These are phyloP conservation scores for Cyclotella kingstonii DNA, from an alignment of 108 stramenopile genomes.

Conservation along the genomic window DNA sequence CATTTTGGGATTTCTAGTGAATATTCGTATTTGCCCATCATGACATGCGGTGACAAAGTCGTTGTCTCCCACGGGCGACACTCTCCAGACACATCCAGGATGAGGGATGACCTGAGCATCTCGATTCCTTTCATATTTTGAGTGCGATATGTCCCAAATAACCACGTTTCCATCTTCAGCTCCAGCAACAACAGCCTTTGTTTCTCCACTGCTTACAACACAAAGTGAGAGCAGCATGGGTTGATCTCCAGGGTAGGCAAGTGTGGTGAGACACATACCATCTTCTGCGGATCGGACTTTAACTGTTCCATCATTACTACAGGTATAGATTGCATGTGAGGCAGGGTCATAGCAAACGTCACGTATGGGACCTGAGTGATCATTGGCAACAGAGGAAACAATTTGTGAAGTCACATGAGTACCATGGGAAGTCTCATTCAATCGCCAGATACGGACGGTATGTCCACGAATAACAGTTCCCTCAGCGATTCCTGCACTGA, in stretches of 20 bases:
- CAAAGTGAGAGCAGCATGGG: slow-evolving; percentile 74
- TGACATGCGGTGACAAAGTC: slow-evolving; percentile 91
- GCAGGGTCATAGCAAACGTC: slow-evolving; percentile 57
- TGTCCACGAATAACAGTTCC: slow-evolving; percentile 63
- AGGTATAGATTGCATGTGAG: slow-evolving; percentile 69
- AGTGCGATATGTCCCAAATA: slow-evolving; percentile 47
- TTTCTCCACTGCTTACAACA: slow-evolving; percentile 14
- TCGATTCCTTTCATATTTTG: neutral
- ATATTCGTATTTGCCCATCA: slow-evolving; percentile 79
- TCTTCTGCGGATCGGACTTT: slow-evolving; percentile 78
- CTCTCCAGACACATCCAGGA: slow-evolving; percentile 79
- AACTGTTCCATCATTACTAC: slow-evolving; percentile 92
- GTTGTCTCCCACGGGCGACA: slow-evolving; percentile 27
- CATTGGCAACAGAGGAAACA: slow-evolving; percentile 51
- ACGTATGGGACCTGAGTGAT: slow-evolving; percentile 84
- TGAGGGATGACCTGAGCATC: slow-evolving; percentile 64
- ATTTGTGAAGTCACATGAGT: slow-evolving; percentile 44
- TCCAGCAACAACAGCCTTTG: slow-evolving; percentile 44
- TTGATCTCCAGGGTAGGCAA: slow-evolving; percentile 59
- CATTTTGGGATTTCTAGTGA: slow-evolving; percentile 60
- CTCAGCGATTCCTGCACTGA: slow-evolving; percentile 75
- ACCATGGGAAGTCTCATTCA: neutral
- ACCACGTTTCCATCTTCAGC: slow-evolving; percentile 84
- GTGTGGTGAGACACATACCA: slow-evolving; percentile 68
- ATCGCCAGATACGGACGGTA: slow-evolving; percentile 69